Evolutionary conservation across 495 filamentous ascomycete genomes (phyloP).

Genomic region (Penicillium alfredii): DNA sequence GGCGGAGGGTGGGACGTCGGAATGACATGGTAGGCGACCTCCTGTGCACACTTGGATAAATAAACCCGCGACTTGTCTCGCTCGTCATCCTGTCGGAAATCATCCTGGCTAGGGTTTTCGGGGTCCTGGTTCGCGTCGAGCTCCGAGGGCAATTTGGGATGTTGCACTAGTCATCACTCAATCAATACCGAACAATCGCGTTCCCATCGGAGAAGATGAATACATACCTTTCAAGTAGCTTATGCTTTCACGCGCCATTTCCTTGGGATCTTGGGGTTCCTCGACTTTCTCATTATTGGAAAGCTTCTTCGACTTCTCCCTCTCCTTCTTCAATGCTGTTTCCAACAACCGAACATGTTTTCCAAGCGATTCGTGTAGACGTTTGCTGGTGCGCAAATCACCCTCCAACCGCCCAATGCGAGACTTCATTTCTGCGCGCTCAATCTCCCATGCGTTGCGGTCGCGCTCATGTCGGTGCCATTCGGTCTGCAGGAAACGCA

Average conservation of each 20-base stretch:
- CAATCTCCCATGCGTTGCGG: slow-evolving; percentile 98
- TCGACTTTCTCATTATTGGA: slow-evolving; percentile 45
- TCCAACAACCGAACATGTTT: slow-evolving; percentile 90
- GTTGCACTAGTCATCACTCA: slow-evolving; percentile 26
- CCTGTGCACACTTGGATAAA: slow-evolving; percentile 50
- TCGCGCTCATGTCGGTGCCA: slow-evolving; percentile 98
- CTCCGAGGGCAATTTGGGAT: slow-evolving; percentile 33
- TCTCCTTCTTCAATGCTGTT: slow-evolving; percentile 75
- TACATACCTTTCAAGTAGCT: slow-evolving; percentile 37
- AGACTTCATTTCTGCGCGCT: slow-evolving; percentile 97
- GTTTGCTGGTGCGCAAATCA: slow-evolving; percentile 75
- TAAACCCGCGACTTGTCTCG: slow-evolving; percentile 47
- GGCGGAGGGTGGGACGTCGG: slow-evolving; percentile 44
- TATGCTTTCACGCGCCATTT: slow-evolving; percentile 38
- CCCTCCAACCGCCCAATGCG: slow-evolving; percentile 95
- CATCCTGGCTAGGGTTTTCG: slow-evolving; percentile 51
- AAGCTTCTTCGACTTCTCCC: slow-evolving; percentile 44
- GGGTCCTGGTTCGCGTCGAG: slow-evolving; percentile 30
- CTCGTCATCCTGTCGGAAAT: slow-evolving; percentile 51
- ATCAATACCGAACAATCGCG: not conserved
- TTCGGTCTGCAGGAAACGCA: slow-evolving; percentile 98
- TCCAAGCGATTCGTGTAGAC: slow-evolving; percentile 76
- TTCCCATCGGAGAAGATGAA: not conserved
- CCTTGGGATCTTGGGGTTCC: slow-evolving; percentile 37
- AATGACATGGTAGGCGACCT: slow-evolving; percentile 51